These are phyloP conservation scores for Tausonia pullulans DNA, from an alignment of 1,284 basidiomycete genomes.

Conservation along the genomic window DNA sequence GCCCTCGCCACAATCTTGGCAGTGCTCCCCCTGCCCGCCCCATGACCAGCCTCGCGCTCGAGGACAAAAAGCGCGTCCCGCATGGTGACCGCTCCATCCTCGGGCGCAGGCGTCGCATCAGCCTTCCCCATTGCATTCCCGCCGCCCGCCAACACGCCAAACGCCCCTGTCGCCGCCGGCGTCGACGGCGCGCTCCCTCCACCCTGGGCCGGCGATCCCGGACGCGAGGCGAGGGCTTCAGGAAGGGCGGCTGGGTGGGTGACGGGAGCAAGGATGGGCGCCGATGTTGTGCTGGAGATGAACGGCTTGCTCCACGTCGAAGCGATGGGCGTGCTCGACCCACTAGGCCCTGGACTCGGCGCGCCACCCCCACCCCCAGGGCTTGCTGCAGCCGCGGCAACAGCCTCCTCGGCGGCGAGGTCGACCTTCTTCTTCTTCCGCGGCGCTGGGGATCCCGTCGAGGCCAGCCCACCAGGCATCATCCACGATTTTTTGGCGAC, in stretches of 20 bases:
- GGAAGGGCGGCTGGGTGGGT: no score
- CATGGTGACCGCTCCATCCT: conserved; percentile 18
- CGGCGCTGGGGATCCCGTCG: conserved; percentile 10
- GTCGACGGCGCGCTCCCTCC: no score
- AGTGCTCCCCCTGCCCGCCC: conserved; percentile 21
- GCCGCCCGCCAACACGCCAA: no score
- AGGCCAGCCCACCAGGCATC: conserved; percentile 15
- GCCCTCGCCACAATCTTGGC: no score
- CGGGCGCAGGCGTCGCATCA: no score
- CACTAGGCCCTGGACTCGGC: not conserved
- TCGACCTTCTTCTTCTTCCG: not conserved
- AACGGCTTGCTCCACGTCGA: conserved; percentile 9
- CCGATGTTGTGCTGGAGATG: conserved; percentile 3
- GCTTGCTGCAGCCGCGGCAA: conserved; percentile 14
- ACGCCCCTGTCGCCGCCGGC: no score
- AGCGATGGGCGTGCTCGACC: not conserved
- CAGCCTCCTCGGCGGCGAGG: not conserved
- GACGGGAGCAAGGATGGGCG: conserved; percentile 7
- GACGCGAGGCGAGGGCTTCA: no score
- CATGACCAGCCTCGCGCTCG: conserved; percentile 26
- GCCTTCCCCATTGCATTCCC: no score
- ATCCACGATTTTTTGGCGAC: conserved; percentile 27
- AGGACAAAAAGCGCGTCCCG: conserved; percentile 25
- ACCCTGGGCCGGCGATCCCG: no score
- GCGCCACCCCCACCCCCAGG: conserved; percentile 7